Evolutionary conservation across 2,329 filamentous ascomycete genomes (phyloP).

Genomic region (Aspergillus eucalypticola): DNA sequence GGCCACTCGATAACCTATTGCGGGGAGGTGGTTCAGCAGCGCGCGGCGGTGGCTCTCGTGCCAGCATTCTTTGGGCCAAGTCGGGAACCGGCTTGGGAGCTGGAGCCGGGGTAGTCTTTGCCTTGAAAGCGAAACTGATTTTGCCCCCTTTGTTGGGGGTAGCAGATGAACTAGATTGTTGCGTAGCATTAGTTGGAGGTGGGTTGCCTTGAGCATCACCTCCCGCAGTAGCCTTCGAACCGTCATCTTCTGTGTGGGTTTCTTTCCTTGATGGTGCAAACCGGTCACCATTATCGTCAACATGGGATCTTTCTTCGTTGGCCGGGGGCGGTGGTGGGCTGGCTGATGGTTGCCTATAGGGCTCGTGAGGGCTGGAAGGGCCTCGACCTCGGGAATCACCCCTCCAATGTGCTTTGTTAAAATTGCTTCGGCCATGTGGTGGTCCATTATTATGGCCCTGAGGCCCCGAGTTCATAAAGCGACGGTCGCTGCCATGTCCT

Average conservation of each 20-base stretch:
- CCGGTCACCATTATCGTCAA: constrained; percentile 60
- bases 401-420: constrained; percentile 73
- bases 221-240: constrained; percentile 48
- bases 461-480: constrained; percentile 48
- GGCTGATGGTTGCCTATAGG: constrained; percentile 36
- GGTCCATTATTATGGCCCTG: constrained; percentile 47
- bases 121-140: constrained; percentile 93
- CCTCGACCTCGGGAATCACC: constrained; percentile 56
- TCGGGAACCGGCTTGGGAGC: constrained; percentile 54
- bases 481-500: constrained; percentile 46
- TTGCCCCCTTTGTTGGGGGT: constrained; percentile 61
- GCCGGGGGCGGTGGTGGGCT: constrained; percentile 32
- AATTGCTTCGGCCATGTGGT: constrained; percentile 59
- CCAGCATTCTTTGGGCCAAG: constrained; percentile 49
- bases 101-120: constrained; percentile 63
- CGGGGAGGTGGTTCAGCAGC: constrained; percentile 34
- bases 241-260: constrained; percentile 64
- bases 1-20: constrained; percentile 41
- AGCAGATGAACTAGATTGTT: constrained; percentile 57
- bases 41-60: constrained; percentile 41
- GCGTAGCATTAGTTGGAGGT: constrained; percentile 52
- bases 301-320: constrained; percentile 36
- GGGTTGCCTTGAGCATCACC: constrained; percentile 50
- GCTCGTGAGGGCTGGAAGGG: constrained; percentile 43
- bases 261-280: constrained; percentile 64